Evolutionary conservation across 164 flowering plant genomes (phyloP).

Genomic region (Tetracentron sinense): DNA sequence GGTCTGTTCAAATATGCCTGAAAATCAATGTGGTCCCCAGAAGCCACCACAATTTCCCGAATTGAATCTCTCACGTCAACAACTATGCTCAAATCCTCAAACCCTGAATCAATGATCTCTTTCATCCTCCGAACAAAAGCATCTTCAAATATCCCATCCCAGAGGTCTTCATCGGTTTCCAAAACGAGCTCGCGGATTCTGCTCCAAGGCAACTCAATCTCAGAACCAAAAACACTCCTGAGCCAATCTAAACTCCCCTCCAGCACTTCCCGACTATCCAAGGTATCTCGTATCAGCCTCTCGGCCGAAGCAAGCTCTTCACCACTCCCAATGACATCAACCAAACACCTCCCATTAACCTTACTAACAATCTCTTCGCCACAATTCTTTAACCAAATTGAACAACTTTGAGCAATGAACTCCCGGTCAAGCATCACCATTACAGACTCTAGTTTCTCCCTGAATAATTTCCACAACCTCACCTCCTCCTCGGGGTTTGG

Average conservation of each 20-base stretch:
- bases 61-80: constrained; percentile 51
- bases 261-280: constrained; percentile 77
- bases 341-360: constrained; percentile 60
- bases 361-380: constrained; percentile 57
- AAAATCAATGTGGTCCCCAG: constrained; percentile 37
- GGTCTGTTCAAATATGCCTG: constrained; percentile 46
- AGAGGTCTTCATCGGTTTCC: constrained; percentile 65
- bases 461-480: constrained; percentile 69
- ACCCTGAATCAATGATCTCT: constrained; percentile 51
- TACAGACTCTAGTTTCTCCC: constrained; percentile 62
- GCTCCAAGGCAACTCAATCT: constrained; percentile 91
- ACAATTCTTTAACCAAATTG: constrained; percentile 69
- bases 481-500: constrained; percentile 94
- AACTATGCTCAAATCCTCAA: constrained; percentile 41
- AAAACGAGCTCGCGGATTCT: constrained; percentile 76
- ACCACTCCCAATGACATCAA: constrained; percentile 64
- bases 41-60: constrained; percentile 27
- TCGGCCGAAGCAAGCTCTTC: constrained; percentile 70
- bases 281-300: constrained; percentile 64
- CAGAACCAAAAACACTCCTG: constrained; percentile 88
- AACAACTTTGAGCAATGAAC: constrained; percentile 60
- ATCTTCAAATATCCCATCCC: constrained; percentile 94
- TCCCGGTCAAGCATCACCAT: constrained; percentile 63
- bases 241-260: constrained; percentile 96
- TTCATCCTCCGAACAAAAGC: constrained; percentile 86